Percentiles rank a stretch among this genome's conserved stretches.
Conservation (phyloP, 2,329 filamentous ascomycete genomes). For the Alternaria tenuissima region DNA sequence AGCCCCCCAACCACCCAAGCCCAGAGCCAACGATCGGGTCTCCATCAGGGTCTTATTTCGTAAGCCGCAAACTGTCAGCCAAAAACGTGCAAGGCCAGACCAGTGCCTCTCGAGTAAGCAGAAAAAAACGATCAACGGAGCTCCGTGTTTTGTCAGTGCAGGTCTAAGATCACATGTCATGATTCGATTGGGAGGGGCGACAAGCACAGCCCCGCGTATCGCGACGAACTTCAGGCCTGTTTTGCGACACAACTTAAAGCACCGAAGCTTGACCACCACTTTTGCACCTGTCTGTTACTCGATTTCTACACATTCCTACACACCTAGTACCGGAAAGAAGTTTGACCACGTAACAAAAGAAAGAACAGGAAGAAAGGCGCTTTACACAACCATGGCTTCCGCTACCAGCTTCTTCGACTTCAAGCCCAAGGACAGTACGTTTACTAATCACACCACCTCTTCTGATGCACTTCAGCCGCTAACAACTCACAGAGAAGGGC, state of each 20-base stretch:
- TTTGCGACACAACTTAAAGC: background rate
- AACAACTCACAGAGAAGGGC: slow-evolving; percentile 70
- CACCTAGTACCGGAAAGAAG: background rate
- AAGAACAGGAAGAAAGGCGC: slow-evolving; percentile 4
- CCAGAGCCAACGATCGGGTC: slow-evolving; percentile 1
- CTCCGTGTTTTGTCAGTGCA: background rate
- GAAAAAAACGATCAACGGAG: background rate
- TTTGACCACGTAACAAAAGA: background rate
- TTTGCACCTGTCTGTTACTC: background rate
- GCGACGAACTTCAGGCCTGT: slow-evolving; percentile 8
- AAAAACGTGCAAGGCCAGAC: background rate
- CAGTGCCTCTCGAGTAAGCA: background rate
- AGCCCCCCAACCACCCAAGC: background rate
- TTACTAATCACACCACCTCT: background rate
- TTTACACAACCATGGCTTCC: slow-evolving; percentile 65
- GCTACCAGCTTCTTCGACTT: slow-evolving; percentile 83
- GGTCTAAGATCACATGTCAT: slow-evolving; percentile 15
- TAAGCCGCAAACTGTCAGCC: background rate
- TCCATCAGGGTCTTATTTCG: slow-evolving; percentile 1
- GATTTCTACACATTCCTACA: background rate
- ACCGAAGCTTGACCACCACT: background rate
- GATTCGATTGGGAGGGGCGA: slow-evolving; percentile 15
- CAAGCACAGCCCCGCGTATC: slow-evolving; percentile 20
- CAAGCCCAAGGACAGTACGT: slow-evolving; percentile 80
- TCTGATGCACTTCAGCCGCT: background rate